phyloP scores from a whole-genome alignment of 768 basidiomycete genomes.

The Podaxis sp. region DNA sequence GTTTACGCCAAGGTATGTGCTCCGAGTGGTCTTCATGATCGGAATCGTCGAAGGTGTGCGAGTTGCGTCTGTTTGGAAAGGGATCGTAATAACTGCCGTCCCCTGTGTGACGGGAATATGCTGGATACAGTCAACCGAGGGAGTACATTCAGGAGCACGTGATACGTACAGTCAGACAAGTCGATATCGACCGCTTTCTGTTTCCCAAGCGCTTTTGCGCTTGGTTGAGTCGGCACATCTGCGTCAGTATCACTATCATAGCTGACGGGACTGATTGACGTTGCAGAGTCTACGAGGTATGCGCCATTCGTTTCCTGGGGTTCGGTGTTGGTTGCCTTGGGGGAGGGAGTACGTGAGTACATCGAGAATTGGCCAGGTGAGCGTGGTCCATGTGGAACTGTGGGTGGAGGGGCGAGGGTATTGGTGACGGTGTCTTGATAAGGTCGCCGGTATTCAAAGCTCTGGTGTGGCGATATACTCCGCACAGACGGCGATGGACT shows the following conservation, averaged over 20 bases:
- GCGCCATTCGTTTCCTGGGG: conserved; percentile 4
- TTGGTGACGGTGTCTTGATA: conserved; percentile 17
- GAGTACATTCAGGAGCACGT: background rate
- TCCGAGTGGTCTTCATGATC: conserved; percentile 20
- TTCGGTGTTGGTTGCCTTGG: conserved; percentile 35
- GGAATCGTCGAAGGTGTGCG: conserved; percentile 8
- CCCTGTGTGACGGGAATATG: background rate
- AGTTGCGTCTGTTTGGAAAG: background rate
- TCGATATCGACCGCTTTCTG: conserved; percentile 54
- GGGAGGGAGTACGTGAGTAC: conserved; percentile 70
- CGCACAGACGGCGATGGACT: conserved; percentile 39
- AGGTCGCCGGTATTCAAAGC: conserved; percentile 15
- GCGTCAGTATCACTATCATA: conserved; percentile 12
- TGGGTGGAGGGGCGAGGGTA: conserved; percentile 59
- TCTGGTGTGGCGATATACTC: conserved; percentile 23
- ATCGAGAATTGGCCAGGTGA: conserved; percentile 42
- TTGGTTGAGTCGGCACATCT: conserved; percentile 56
- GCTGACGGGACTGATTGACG: background rate
- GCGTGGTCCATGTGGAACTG: conserved; percentile 70
- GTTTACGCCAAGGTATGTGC: conserved; percentile 33
- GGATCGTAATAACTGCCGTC: background rate
- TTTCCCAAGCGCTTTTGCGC: conserved; percentile 88
- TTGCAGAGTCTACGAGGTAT: background rate
- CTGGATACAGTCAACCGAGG: background rate
- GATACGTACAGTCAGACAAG: conserved; percentile 37